Percentiles rank a stretch among this genome's conserved stretches.
Conservation (phyloP, 2,329 filamentous ascomycete genomes). For the Fusarium mexicanum region DNA sequence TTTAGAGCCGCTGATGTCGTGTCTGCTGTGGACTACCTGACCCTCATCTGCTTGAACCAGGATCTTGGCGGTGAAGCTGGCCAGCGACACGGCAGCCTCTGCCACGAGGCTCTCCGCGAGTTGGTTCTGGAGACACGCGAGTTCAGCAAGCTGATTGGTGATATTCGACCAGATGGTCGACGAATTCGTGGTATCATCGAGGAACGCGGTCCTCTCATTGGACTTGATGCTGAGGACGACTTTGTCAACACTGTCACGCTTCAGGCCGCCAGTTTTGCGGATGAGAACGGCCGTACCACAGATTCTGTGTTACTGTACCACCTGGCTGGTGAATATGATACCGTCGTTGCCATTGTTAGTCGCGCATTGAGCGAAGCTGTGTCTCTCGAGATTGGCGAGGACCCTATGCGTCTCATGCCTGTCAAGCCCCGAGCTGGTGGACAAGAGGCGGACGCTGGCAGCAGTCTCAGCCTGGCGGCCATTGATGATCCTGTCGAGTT, state of each 20-base stretch:
- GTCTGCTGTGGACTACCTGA: constrained; percentile 92
- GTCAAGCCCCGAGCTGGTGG: constrained; percentile 74
- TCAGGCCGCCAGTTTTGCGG: constrained; percentile 89
- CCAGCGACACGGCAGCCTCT: constrained; percentile 80
- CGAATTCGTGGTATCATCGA: constrained; percentile 90
- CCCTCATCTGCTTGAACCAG: constrained; percentile 89
- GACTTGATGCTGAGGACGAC: constrained; percentile 79
- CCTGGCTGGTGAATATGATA: constrained; percentile 93
- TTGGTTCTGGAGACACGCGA: constrained; percentile 96
- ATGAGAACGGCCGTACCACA: constrained; percentile 91
- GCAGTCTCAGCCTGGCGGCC: constrained; percentile 68
- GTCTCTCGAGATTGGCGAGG: constrained; percentile 84
- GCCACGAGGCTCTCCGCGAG: constrained; percentile 92
- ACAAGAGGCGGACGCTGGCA: constrained; percentile 54
- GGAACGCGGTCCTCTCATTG: constrained; percentile 82
- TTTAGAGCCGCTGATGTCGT: constrained; percentile 92
- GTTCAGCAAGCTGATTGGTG: constrained; percentile 92
- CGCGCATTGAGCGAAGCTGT: constrained; percentile 90
- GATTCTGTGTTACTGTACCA: constrained; percentile 96
- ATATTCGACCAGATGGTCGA: constrained; percentile 86
- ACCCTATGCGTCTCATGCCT: constrained; percentile 80
- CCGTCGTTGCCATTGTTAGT: constrained; percentile 89
- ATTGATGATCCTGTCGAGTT: constrained; percentile 70
- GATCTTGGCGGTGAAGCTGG: constrained; percentile 81
- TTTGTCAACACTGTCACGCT: constrained; percentile 93